Conservation (phyloP, 1,139 yeast species). For the Kodamaea anthophila region DNA sequence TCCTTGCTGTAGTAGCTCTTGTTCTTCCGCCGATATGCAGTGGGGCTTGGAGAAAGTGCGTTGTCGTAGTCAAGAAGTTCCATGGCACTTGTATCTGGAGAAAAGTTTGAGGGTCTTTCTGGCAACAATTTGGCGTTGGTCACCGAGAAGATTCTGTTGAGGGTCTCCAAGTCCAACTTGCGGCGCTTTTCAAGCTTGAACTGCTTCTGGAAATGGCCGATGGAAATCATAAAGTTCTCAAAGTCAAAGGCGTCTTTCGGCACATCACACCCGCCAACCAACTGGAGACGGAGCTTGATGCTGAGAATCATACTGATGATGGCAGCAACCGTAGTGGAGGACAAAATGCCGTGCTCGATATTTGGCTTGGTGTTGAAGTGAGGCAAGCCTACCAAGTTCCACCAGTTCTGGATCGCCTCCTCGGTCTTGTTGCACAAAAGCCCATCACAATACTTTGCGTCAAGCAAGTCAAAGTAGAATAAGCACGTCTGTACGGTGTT, state of each 20-base stretch:
- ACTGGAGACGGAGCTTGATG: slow-evolving; percentile 55
- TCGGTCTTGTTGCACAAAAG: slow-evolving; percentile 73
- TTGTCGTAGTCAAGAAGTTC: slow-evolving; percentile 4
- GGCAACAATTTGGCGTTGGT: slow-evolving; percentile 46
- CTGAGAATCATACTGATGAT: slow-evolving; percentile 35
- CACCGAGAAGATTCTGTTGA: slow-evolving; percentile 51
- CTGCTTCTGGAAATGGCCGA: slow-evolving; percentile 70
- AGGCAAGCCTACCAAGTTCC: slow-evolving; percentile 67
- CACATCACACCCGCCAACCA: slow-evolving; percentile 68
- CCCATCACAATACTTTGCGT: slow-evolving; percentile 74
- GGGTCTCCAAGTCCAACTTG: slow-evolving; percentile 57
- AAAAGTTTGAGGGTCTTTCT: slow-evolving; percentile 14
- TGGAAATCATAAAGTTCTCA: slow-evolving; percentile 52
- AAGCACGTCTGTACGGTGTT: slow-evolving; percentile 69
- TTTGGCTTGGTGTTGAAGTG: slow-evolving; percentile 48
- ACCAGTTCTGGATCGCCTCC: slow-evolving; percentile 70
- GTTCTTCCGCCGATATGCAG: slow-evolving; percentile 15
- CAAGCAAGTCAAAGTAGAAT: slow-evolving; percentile 69
- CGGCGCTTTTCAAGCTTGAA: slow-evolving; percentile 51
- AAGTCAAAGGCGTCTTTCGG: slow-evolving; percentile 87
- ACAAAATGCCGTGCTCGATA: slow-evolving; percentile 46
- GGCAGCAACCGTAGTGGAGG: slow-evolving; percentile 61
- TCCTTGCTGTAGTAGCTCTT: slow-evolving; percentile 38
- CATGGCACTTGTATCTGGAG: neutral
- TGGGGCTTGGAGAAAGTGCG: slow-evolving; percentile 5